Percentiles rank a stretch among this genome's conserved stretches.
Conservation (phyloP, 768 basidiomycete genomes). For the Boletus eberwhitei region DNA sequence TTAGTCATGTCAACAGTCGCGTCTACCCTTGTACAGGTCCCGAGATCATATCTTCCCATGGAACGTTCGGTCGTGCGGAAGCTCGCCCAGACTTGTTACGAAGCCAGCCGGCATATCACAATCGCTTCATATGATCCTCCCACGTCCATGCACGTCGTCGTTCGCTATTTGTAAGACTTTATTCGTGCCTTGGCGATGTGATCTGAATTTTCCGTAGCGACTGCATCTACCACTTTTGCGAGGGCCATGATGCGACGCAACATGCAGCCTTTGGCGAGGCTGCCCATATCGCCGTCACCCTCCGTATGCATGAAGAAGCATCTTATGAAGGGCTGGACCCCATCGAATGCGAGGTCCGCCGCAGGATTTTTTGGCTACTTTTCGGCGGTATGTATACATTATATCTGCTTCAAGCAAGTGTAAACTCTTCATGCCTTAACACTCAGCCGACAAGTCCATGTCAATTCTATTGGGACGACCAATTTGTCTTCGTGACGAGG, state of each 20-base stretch:
- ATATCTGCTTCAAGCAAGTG: not conserved
- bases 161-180: constrained; percentile 77
- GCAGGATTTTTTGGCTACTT: constrained; percentile 84
- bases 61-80: constrained; percentile 80
- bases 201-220: constrained; percentile 45
- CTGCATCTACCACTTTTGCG: constrained; percentile 84
- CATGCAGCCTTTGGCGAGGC: constrained; percentile 88
- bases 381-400: constrained; percentile 64
- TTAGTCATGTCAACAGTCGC: constrained; percentile 88
- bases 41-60: constrained; percentile 85
- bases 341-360: constrained; percentile 83
- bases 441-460: constrained; percentile 83
- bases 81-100: constrained; percentile 75
- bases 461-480: constrained; percentile 81
- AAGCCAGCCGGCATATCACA: constrained; percentile 79
- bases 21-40: constrained; percentile 84
- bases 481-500: constrained; percentile 84
- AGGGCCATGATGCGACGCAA: constrained; percentile 82
- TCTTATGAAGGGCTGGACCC: constrained; percentile 81
- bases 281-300: constrained; percentile 75
- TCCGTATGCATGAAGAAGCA: constrained; percentile 83
- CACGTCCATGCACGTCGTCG: constrained; percentile 78
- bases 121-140: constrained; percentile 82
- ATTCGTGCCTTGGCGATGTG: not conserved
- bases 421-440: not conserved